These are phyloP conservation scores for Chlorociboria aeruginascens DNA, from an alignment of 495 filamentous ascomycete genomes.

Conservation along the genomic window DNA sequence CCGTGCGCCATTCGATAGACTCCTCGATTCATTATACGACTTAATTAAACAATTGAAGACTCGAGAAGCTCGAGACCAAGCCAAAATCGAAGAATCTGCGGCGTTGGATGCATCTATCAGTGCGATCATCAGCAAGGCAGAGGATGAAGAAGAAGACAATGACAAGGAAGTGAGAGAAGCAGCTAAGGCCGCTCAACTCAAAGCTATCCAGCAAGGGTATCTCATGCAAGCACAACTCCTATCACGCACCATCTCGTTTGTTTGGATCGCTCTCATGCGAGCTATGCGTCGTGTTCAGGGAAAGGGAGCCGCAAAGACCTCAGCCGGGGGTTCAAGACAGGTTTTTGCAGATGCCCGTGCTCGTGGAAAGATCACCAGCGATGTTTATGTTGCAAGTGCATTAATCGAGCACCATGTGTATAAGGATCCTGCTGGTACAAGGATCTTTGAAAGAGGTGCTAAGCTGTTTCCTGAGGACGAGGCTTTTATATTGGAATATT, in stretches of 20 bases:
- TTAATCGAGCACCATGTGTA: slow-evolving; percentile 93
- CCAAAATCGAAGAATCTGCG: slow-evolving; percentile 53
- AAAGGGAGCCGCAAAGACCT: slow-evolving; percentile 51
- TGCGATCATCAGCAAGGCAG: slow-evolving; percentile 35
- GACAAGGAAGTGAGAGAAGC: slow-evolving; percentile 42
- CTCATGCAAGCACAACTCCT: slow-evolving; percentile 59
- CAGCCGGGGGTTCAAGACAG: slow-evolving; percentile 64
- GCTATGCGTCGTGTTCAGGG: slow-evolving; percentile 90
- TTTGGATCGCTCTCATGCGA: slow-evolving; percentile 90
- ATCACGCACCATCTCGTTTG: slow-evolving; percentile 70
- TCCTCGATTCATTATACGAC: slow-evolving; percentile 74
- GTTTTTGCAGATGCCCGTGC: slow-evolving; percentile 80
- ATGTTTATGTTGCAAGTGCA: slow-evolving; percentile 86
- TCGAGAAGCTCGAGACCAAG: slow-evolving; percentile 57
- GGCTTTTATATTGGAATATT: slow-evolving; percentile 79
- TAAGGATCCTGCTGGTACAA: slow-evolving; percentile 78
- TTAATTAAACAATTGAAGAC: slow-evolving; percentile 61
- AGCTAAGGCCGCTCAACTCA: slow-evolving; percentile 50
- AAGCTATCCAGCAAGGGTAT: slow-evolving; percentile 57
- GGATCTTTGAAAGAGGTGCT: slow-evolving; percentile 89
- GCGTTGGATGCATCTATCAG: slow-evolving; percentile 19
- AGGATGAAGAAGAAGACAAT: slow-evolving; percentile 54
- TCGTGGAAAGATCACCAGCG: slow-evolving; percentile 74
- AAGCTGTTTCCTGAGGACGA: slow-evolving; percentile 90
- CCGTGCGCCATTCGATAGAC: slow-evolving; percentile 67